phyloP scores from a whole-genome alignment of 2,329 filamentous ascomycete genomes.

The Cercospora sesami region DNA sequence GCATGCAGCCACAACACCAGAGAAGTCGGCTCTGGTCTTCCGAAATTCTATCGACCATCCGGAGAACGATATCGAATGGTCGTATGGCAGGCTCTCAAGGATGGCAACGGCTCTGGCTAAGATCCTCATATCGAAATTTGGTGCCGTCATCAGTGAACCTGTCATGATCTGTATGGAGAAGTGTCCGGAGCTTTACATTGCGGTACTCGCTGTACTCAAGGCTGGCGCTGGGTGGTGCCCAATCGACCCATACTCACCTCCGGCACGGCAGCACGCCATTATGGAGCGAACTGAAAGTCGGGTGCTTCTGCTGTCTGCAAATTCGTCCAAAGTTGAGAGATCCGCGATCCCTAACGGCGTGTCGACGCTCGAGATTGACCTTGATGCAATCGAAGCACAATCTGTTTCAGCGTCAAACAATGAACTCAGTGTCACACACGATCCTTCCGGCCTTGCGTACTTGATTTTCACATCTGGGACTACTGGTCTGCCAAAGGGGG shows the following conservation, averaged over 20 bases:
- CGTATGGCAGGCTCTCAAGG: conserved; percentile 64
- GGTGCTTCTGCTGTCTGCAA: conserved; percentile 10
- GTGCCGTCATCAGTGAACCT: conserved; percentile 45
- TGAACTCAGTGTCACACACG: background rate
- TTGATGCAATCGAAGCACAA: background rate
- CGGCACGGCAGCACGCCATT: conserved; percentile 21
- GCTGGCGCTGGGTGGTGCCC: conserved; percentile 74
- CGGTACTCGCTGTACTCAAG: conserved; percentile 71
- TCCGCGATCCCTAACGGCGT: conserved; percentile 14
- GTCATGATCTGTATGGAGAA: conserved; percentile 75
- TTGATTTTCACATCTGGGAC: conserved; percentile 48
- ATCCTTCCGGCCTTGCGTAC: conserved; percentile 59
- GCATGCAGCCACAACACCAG: conserved; percentile 51
- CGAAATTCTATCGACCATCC: conserved; percentile 46
- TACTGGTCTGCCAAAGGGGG: conserved; percentile 43
- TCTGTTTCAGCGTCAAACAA: background rate
- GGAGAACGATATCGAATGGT: conserved; percentile 47
- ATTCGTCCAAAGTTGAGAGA: conserved; percentile 4
- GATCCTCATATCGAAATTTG: conserved; percentile 49
- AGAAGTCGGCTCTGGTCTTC: conserved; percentile 64
- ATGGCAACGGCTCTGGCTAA: conserved; percentile 56
- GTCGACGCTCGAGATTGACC: conserved; percentile 9
- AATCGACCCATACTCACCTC: conserved; percentile 47
- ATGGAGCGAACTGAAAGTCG: conserved; percentile 20
- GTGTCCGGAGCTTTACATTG: conserved; percentile 66